phyloP scores from a whole-genome alignment of 108 stramenopile species.

The Asterionellopsis glacialis region DNA sequence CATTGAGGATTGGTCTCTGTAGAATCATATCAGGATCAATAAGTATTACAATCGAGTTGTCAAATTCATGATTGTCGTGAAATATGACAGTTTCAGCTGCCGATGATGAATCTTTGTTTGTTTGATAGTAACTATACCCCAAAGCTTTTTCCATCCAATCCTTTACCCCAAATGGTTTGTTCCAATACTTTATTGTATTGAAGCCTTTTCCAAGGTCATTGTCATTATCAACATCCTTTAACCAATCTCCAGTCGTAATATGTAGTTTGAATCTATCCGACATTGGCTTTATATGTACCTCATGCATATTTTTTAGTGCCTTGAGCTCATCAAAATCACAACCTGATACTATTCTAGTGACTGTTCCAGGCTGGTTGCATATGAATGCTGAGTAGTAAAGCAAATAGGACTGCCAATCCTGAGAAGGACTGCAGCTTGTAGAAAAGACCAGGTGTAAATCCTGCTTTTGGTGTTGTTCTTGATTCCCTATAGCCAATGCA shows the following conservation, averaged over 20 bases:
- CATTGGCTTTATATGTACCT: constrained; percentile 39
- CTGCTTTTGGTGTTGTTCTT: too few species aligned
- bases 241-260: constrained; percentile 81
- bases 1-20: constrained; percentile 61
- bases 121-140: constrained; percentile 19
- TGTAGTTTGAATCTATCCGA: constrained; percentile 48
- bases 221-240: too few species aligned
- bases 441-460: constrained; percentile 71
- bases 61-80: constrained; percentile 18
- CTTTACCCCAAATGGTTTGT: constrained; percentile 83
- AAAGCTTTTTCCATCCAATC: constrained; percentile 65
- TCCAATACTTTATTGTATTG: constrained; percentile 74
- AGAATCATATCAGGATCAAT: constrained; percentile 96
- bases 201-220: constrained; percentile 18
- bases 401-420: constrained; percentile 87
- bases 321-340: constrained; percentile 41
- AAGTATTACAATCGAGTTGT: constrained; percentile 69
- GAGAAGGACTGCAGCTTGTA: constrained; percentile 65
- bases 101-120: constrained; percentile 30
- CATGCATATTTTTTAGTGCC: constrained; percentile 19
- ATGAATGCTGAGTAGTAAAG: constrained; percentile 67
- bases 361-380: constrained; percentile 64
- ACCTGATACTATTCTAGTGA: constrained; percentile 81
- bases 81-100: constrained; percentile 32
- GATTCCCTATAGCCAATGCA: too few species aligned